Conservation (phyloP, 441 rosid species). For the Adansonia gregorii region DNA sequence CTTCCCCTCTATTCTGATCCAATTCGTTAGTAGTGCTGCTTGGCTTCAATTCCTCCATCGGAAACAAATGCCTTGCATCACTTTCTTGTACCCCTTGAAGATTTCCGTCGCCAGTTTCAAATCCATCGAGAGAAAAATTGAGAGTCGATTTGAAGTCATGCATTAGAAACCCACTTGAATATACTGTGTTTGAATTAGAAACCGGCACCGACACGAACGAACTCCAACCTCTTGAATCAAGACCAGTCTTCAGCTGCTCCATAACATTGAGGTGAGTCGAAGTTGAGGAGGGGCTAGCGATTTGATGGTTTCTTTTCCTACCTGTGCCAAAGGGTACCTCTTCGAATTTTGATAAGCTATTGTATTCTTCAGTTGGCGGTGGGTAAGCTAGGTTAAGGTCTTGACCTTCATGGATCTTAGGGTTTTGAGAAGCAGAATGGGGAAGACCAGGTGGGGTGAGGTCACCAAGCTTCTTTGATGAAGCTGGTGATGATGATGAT, state of each 20-base stretch:
- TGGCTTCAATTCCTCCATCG: conserved; percentile 35
- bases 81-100: conserved; percentile 36
- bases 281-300: conserved; percentile 27
- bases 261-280: conserved; percentile 21
- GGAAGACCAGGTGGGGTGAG: conserved; percentile 14
- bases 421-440: conserved; percentile 36
- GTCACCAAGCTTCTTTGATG: conserved; percentile 38
- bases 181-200: conserved; percentile 20
- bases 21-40: too few species aligned
- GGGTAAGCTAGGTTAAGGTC: conserved; percentile 44
- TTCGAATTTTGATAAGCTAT: conserved; percentile 10
- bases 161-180: conserved; percentile 30
- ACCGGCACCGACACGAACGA: conserved; percentile 24
- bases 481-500: conserved; percentile 29
- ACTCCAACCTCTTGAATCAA: conserved; percentile 28
- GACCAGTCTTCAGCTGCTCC: conserved; percentile 31
- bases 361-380: conserved; percentile 16
- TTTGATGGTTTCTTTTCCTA: conserved; percentile 29
- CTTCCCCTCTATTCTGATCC: too few species aligned
- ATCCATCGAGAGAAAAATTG: conserved; percentile 38
- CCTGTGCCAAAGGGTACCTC: background rate
- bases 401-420: conserved; percentile 40
- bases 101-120: conserved; percentile 29
- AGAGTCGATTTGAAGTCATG: conserved; percentile 42
- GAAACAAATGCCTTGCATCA: conserved; percentile 41